Evolutionary conservation across 139 green algal genomes (phyloP), one percentile per base, ranked within the genome.

Genomic region (Micractinium sp.): DNA sequence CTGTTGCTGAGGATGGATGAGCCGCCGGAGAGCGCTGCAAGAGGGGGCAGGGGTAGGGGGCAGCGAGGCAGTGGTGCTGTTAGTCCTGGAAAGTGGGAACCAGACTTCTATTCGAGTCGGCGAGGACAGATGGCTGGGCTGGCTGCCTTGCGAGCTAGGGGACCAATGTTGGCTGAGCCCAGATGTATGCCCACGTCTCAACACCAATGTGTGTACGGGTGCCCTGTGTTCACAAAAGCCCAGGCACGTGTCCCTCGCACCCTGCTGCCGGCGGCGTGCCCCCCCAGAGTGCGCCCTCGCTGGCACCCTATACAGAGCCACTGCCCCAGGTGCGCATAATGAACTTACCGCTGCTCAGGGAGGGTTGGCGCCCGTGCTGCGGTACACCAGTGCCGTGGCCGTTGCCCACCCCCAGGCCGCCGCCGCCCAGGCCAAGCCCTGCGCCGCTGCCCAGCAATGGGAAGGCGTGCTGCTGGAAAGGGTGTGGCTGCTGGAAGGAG

Each of bases 381-480:
- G 23, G 20, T 5, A 20, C 0, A 18, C 31, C 39, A 19, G 14
- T 9, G 78, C 39, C 53, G 53, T 77, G 71, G 47, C 41, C 78
- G 66, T 19, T 38, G 78, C 16, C 20, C 14, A 29, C 47, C 56
- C 47, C 22, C 38, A 87, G 66, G 36, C 38, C 69, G 63, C 60
- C 81, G 19, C 71, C 35, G 71, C 71, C 71, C 74, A 53, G 33
- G 15, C 33, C 15, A 12, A 80, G 33, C 33, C 74, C 74, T 9
- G 23, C 39, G 61, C 82, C 79, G 82, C 82, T 78, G 60, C 60
- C 47, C 7, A 56, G 47, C 47, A 9, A 56, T 78, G 63, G 23
- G 47, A 29, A 85, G 29, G 79, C 22, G 3, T 75, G 81, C 36
- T 82, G 77, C 79, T 85, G 79, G 79, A 86, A n/a, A 35, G 53